Evolutionary conservation across 108 stramenopile genomes (phyloP), one percentile per base, ranked within the genome.

Genomic region (Conticribra weissflogii): DNA sequence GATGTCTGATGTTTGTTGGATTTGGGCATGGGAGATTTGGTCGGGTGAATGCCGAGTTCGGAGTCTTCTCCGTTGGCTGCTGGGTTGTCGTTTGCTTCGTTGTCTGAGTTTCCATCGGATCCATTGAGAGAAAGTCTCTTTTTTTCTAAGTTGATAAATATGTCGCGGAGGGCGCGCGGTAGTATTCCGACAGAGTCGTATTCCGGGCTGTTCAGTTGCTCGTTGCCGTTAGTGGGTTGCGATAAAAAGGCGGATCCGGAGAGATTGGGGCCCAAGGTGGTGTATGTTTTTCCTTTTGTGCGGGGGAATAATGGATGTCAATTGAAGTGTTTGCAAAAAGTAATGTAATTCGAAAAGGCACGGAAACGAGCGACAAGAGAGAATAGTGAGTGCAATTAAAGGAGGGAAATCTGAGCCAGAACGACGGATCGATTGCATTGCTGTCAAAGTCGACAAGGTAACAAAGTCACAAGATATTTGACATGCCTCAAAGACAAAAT

Each of bases 101-200:
- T 46, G 34, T 66, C 58, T 34, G 28, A 25, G 66, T 52, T 29
- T n/a, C 44, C 16, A 49, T 51, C 14, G 4, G 19, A 49, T 30
- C 48, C 33, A 55, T 63, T 77, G 29, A 57, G 19, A 12, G 45
- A 63, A 9, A 24, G 34, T 14, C 71, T 44, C 34, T 68, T 72
- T 49, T 34, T 50, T 24, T 68, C 61, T 19, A 93, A 54, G 25
- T 73, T 41, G 12, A 77, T 18, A 63, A 93, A 93, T 31, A 93
- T 66, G 32, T 71, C 76, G 19, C 79, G 67, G 22, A 93, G 68
- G 15, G 92, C 88, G 34, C 92, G 83, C 1, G 92, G 92, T 60
- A 93, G 81, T 52, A 90, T 83, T 8, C 92, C 92, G n/a, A 81
- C 83, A 8, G 72, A 57, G 17, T 78, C 74, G 57, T 79, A 71